Evolutionary conservation across 768 basidiomycete genomes (phyloP).

Genomic region (Gymnopilus dilepis): DNA sequence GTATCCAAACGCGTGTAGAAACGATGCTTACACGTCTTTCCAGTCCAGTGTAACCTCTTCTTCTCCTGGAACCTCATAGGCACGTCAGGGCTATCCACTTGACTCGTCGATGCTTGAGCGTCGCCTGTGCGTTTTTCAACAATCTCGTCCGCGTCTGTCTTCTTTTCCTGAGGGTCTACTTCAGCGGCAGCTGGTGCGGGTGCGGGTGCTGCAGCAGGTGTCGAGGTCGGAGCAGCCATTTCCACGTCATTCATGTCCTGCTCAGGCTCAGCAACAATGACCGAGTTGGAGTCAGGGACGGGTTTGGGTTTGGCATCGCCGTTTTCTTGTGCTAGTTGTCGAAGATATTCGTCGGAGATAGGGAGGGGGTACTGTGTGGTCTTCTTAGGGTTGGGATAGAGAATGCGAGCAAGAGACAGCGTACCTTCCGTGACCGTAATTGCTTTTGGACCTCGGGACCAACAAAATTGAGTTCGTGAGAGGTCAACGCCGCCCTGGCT

Average conservation of each 20-base stretch:
- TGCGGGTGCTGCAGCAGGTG: background rate
- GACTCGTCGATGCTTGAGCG: slow-evolving; percentile 28
- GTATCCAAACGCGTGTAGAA: background rate
- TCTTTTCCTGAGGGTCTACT: no score
- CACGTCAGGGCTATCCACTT: slow-evolving; percentile 69
- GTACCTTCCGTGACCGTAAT: slow-evolving; percentile 72
- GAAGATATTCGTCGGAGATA: slow-evolving; percentile 64
- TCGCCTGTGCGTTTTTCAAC: slow-evolving; percentile 43
- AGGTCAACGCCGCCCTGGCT: slow-evolving; percentile 47
- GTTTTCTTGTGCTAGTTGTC: slow-evolving; percentile 50
- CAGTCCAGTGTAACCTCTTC: slow-evolving; percentile 83
- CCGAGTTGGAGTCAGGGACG: slow-evolving; percentile 25
- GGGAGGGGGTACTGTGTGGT: slow-evolving; percentile 64
- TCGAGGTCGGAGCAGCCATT: slow-evolving; percentile 16
- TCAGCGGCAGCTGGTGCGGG: no score
- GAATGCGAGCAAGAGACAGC: slow-evolving; percentile 12
- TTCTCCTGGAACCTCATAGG: slow-evolving; percentile 80
- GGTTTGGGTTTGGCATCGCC: slow-evolving; percentile 33
- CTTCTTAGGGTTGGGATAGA: slow-evolving; percentile 5
- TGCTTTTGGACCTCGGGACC: slow-evolving; percentile 60
- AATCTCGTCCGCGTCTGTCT: slow-evolving; percentile 26
- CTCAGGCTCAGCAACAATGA: slow-evolving; percentile 46
- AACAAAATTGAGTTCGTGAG: slow-evolving; percentile 74
- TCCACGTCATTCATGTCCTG: slow-evolving; percentile 38
- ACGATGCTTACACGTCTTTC: slow-evolving; percentile 74